Base-by-base conservation (phyloP, 2,329 filamentous ascomycete species). In the Lachnellula subtilissima region DNA sequence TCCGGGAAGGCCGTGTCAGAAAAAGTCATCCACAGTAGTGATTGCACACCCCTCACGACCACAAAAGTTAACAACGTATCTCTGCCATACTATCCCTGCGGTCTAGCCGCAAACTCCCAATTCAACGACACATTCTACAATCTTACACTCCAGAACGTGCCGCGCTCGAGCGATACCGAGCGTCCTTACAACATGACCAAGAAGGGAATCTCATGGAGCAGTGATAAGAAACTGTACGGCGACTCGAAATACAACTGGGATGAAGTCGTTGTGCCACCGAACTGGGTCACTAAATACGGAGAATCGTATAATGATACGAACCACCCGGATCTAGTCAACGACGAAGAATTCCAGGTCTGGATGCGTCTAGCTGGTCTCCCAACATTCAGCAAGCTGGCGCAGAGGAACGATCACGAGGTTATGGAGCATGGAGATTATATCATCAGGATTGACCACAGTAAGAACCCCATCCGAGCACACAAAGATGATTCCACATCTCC, bases 331-430 rank as follows among this genome's bases (percentile, higher is more conserved):
- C 72, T 97, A 17, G 80, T 86, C 60, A 75, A 84, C 0, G 86
- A 91, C 74, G 88, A 96, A 71, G 84, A 85, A 45, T 96, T 99
- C 72, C 92, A 97, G 74, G 92, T 97, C 22, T 99, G 94, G 94
- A 99, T 99, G 94, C 86, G 94, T 65, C 96, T 95, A 1, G 94
- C 94, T 23, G 94, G 93, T 56, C 76, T 97, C 66, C 94, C 94
- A 1, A 88, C 87, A 5, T 99, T 99, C 71, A 96, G 89, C 81
- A 99, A 99, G 76, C 78, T 99, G 48, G 90, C 91, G 47, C 83
- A 87, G 72, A 83, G 91, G 57, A 97, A 97, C 69, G 87, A 96
- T 69, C 78, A 77, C 0, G 75, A 79, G 2, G 70, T 75, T 0
- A 87, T 99, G 87, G 67, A 70, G 36, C 69, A 75, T 15, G 94